Percentiles rank a stretch among this genome's conserved stretches.
Conservation (phyloP, 202 grass and related monocot species). For the Panicum virgatum region DNA sequence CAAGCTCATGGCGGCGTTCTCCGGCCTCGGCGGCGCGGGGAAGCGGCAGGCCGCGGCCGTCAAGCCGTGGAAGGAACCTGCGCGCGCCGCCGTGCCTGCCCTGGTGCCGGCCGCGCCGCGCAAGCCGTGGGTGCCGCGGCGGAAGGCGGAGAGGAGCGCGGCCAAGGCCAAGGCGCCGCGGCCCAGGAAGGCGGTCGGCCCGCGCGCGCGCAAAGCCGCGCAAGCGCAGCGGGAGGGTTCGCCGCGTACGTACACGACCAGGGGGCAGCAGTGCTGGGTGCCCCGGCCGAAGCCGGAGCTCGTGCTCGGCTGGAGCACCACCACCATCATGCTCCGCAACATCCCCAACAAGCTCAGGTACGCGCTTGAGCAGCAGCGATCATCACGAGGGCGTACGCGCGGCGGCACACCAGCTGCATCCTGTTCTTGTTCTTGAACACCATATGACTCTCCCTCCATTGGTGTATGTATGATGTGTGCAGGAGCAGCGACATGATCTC, state of each 20-base stretch:
- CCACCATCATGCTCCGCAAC: slow-evolving; percentile 77
- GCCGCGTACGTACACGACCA: not conserved
- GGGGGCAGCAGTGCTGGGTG: not conserved
- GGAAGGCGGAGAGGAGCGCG: not conserved
- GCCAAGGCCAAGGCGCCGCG: not conserved
- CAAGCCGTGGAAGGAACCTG: not conserved
- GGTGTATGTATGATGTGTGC: not conserved
- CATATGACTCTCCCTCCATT: not conserved
- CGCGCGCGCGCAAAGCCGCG: not conserved
- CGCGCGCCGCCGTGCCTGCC: not conserved
- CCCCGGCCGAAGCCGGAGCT: not conserved
- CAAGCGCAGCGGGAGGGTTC: not conserved
- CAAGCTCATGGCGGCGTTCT: slow-evolving; percentile 15
- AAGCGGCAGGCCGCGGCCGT: not conserved
- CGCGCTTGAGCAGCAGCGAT: not conserved
- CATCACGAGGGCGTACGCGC: not conserved
- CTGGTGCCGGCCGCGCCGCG: not conserved
- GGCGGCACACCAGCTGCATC: not conserved
- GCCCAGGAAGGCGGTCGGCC: not conserved
- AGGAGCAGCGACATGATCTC: slow-evolving; percentile 46
- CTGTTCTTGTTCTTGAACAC: not conserved
- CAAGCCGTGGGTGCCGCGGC: not conserved
- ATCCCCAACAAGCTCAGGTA: slow-evolving; percentile 76
- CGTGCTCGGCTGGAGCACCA: slow-evolving; percentile 12
- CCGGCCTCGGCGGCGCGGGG: not conserved